A percentile compares a stretch with the other conserved stretches of the same genome.
Conservation (phyloP, 202 grass and related monocot genomes). For the Eragrostis tef region DNA sequence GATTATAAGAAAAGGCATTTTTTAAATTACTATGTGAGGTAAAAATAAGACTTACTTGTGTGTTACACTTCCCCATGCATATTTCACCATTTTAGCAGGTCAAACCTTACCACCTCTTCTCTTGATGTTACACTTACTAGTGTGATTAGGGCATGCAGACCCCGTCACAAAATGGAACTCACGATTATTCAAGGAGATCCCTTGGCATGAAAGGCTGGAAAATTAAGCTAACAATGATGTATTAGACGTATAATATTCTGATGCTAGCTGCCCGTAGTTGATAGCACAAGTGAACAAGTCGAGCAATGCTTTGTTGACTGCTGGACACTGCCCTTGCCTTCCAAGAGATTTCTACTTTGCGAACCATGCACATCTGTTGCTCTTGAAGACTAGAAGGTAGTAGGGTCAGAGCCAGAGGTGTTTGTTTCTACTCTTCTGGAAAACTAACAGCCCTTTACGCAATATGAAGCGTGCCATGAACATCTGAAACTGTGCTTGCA, state of each 20-base stretch:
- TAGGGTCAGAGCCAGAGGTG: not conserved
- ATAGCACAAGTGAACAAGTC: constrained; percentile 25
- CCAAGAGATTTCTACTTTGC: constrained; percentile 41
- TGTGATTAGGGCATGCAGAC: constrained; percentile 14
- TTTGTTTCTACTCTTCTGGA: constrained; percentile 37
- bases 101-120: not conserved
- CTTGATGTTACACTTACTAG: not conserved
- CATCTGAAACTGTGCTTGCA: constrained; percentile 30
- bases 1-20: not conserved
- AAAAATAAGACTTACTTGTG: not conserved
- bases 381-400: not conserved
- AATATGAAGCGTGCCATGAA: constrained; percentile 17
- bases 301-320: constrained; percentile 44
- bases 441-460: constrained; percentile 24
- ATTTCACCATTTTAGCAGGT: not conserved
- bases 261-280: constrained; percentile 8
- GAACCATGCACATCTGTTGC: not conserved
- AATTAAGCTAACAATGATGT: constrained; percentile 14
- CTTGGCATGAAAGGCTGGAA: constrained; percentile 39
- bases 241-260: not conserved
- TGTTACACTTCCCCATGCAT: no score
- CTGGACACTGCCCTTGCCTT: constrained; percentile 47
- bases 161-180: not conserved
- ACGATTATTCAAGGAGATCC: constrained; percentile 29
- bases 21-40: not conserved